Percentiles rank a stretch among this genome's conserved stretches.
phyloP scores from a whole-genome alignment of 345 rosid genomes.

The Syzygium grande region DNA sequence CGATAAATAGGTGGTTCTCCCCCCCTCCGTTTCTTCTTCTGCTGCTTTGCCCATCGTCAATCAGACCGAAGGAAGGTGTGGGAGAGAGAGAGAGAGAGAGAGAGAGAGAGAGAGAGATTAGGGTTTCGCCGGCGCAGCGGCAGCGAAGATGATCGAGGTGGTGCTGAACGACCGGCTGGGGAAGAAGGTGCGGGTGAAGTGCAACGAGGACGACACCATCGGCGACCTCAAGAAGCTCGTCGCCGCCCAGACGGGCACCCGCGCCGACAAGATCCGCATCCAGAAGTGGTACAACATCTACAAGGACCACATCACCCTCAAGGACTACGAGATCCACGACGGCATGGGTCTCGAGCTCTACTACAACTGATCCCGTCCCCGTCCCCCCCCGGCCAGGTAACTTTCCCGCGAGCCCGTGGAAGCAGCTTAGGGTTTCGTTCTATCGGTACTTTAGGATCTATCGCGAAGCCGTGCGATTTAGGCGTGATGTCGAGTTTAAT shows the following conservation, averaged over 20 bases:
- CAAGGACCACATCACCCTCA: constrained; percentile 69
- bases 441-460: background rate
- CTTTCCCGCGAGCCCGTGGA: background rate
- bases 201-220: constrained; percentile 77
- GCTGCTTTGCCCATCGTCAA: background rate
- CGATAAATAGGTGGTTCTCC: background rate
- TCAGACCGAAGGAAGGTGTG: background rate
- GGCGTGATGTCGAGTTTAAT: background rate
- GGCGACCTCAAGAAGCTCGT: constrained; percentile 81
- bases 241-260: constrained; percentile 63
- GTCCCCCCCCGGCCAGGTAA: background rate
- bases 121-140: background rate
- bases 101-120: background rate
- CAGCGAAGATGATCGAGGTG: constrained; percentile 58
- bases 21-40: background rate
- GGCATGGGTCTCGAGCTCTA: constrained; percentile 83
- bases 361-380: constrained; percentile 28
- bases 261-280: constrained; percentile 39
- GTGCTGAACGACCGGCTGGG: constrained; percentile 67
- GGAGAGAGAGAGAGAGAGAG: background rate
- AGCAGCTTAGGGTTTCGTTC: background rate
- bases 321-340: constrained; percentile 72
- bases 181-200: constrained; percentile 74
- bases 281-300: constrained; percentile 60
- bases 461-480: background rate